Base-by-base conservation (phyloP, 2,329 filamentous ascomycete species). In the Talaromyces sp. region DNA sequence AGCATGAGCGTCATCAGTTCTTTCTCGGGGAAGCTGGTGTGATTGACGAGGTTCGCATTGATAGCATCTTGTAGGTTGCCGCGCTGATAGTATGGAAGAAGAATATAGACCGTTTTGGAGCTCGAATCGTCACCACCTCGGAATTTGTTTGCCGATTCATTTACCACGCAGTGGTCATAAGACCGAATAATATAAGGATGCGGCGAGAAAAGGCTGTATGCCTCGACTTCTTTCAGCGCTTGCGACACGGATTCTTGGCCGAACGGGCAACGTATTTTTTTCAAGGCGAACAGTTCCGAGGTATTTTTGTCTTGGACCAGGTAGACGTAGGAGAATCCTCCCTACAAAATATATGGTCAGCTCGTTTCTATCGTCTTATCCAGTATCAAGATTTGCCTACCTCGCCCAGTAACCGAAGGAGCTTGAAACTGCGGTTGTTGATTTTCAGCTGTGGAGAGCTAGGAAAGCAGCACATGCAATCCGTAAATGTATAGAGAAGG, bases 221-320 rank as follows among this genome's bases (percentile, higher is more conserved):
- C 94, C 78, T 98, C 94, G 68, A 98, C 95, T 82, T 99, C 95
- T 78, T 94, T 94, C 85, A 98, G 90, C 60, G 95, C 95, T 76
- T 92, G 92, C 70, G 92, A 89, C 66, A 99, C 94, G 31, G 92
- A 97, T 83, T 99, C 95, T 78, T 95, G 90, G 70, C 95, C 95
- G 74, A 99, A 98, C 4, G 95, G 94, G 83, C 95, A 99, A 75
- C 94, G 90, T 78, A 99, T 99, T 85, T 99, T 99, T 81, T 99
- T 99, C 68, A 98, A 88, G 19, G 95, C 95, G 78, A 96, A 94
- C 56, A 97, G 86, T 72, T 94, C 88, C 66, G 91, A 90, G 61
- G 88, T 90, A 63, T 87, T 84, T 57, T 90, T 94, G 78, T 97
- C 93, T 83, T 98, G 91, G 66, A 99, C 95, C 66, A 99, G 91